Evolutionary conservation across 2,329 filamentous ascomycete species (phyloP), one percentile per base, ranked within the genome.

Genomic region (Exutisphaerella laricina): DNA sequence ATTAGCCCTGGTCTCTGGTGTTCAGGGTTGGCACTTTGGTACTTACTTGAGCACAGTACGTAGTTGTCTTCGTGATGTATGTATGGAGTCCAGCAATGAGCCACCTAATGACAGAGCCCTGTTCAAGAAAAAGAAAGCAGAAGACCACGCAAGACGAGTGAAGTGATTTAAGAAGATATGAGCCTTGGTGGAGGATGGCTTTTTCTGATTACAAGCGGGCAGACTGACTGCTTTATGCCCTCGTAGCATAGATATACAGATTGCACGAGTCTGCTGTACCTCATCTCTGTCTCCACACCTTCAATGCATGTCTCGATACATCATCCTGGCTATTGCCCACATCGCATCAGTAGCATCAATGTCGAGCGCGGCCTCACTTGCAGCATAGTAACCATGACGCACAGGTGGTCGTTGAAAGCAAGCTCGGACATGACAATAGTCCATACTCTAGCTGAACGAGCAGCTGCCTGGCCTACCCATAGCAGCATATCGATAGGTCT

Each of bases 181-280:
- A 23, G 26, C 36, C 43, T 33, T 22, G 18, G 26, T 39, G 20
- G 18, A 31, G 25, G 34, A 6, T 26, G 34, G 28, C 13, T 8
- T 39, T 13, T 32, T 29, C 17, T 8, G 17, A 23, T 28, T 25
- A n/a, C 16, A 18, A 29, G 39, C 21, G 25, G 33, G 22, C 20
- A 42, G 28, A 42, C 22, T 36, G 28, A 28, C n/a, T 18, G 16
- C 41, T 39, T 43, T 43, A 43, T 43, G 41, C 28, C 28, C 30
- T 35, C 28, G 2, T 28, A 18, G 20, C 18, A 8, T 9, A 17
- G 9, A 22, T 23, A 20, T 14, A 17, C 18, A 10, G 17, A 42
- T 33, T 34, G 43, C 39, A 50, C 45, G 33, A 45, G 29, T 21
- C 45, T 50, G 50, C 38, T 38, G 50, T 52, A 50, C 44, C 50